These are phyloP conservation scores for Austroboletus niveus DNA, from an alignment of 1,284 basidiomycete species.

Conservation along the genomic window DNA sequence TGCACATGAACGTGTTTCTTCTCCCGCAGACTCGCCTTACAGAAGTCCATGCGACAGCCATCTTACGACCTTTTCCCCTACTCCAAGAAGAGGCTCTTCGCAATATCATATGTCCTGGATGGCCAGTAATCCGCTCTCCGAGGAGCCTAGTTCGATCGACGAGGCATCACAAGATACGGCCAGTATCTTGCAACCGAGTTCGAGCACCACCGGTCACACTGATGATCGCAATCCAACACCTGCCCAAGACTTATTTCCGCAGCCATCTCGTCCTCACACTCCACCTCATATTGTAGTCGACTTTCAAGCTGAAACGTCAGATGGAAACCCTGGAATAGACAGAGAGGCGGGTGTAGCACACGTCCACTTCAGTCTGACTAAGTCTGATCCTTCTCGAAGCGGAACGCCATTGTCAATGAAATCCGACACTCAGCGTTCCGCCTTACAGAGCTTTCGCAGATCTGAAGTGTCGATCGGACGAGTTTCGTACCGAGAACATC, in stretches of 20 bases:
- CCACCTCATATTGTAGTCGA: background rate
- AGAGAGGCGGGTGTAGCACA: background rate
- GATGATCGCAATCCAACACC: background rate
- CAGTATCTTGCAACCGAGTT: constrained; percentile 3
- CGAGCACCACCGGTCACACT: background rate
- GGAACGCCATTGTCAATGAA: constrained; percentile 9
- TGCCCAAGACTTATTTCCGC: background rate
- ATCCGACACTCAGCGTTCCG: constrained; percentile 12
- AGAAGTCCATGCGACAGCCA: constrained; percentile 24
- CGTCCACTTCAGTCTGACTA: background rate
- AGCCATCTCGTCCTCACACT: background rate
- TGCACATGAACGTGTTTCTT: constrained; percentile 2
- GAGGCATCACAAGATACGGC: background rate
- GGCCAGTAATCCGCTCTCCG: constrained; percentile 13
- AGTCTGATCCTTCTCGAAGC: constrained; percentile 3
- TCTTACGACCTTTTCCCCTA: constrained; percentile 16
- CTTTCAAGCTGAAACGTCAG: background rate
- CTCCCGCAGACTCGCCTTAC: constrained; percentile 20
- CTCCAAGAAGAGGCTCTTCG: constrained; percentile 12
- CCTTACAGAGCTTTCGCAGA: constrained; percentile 13
- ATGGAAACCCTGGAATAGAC: background rate
- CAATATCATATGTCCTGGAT: constrained; percentile 7
- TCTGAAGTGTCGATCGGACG: constrained; percentile 22
- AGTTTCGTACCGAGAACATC: constrained; percentile 25
- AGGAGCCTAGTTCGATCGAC: constrained; percentile 15